Base-by-base conservation (phyloP, 208 protist species). In the Angomonas desouzai region DNA sequence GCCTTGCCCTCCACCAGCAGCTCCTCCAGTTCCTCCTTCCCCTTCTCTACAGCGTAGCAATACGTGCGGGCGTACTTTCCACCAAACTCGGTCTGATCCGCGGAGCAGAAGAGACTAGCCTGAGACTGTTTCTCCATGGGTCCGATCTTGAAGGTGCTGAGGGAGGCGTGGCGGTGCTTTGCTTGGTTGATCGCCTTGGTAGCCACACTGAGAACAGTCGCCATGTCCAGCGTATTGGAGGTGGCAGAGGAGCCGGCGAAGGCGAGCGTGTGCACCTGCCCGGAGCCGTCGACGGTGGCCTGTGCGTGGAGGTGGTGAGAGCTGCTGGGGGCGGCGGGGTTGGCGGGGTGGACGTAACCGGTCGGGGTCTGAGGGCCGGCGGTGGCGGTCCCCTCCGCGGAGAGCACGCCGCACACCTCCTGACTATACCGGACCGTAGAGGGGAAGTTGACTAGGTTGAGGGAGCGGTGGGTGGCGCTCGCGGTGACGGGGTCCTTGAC, bases 41-140 rank as follows among this genome's bases (percentile, higher is more conserved):
- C 89, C 62, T 91, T 90, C 32, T 83, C 73, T 20, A 89, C 55
- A 22, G 89, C 89, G 57, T 92, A 95, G 67, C 55, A 58, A 65
- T 91, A 95, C 18, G 89, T 95, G 22, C 89, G 80, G 18, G 81
- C 82, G 70, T 95, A 91, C 77, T 91, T 91, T 32, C 89, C 89
- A 13, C 85, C 89, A 62, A 90, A 89, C 60, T 87, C 79, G 13
- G 75, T 49, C 1, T 68, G 72, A 32, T 91, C 74, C 22, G 85
- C 68, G 23, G 79, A 78, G 55, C 83, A 92, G 48, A 92, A 92
- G 11, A 81, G n/a, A 20, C 80, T 32, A 40, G 81, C 72, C 68
- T 95, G 89, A 22, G 76, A 56, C 59, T 89, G 79, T 68, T 91
- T 92, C 48, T 81, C 55, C 23, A 87, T 66, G 9, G 76, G 70